Conservation (phyloP, 1,139 yeast genomes). For the Pneumocystis murina region DNA sequence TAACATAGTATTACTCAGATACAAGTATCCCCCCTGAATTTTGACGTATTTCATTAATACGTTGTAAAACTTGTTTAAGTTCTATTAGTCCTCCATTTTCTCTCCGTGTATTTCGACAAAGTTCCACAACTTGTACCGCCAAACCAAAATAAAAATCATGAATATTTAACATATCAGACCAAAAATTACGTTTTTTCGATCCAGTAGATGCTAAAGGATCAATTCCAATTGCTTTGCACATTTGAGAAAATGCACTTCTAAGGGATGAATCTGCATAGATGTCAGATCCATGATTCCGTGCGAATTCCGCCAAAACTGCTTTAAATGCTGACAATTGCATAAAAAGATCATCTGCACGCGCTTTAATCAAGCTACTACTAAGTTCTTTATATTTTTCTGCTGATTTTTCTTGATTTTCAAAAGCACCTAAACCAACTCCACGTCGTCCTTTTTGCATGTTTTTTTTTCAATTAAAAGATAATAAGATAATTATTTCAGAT, state of each 20-base stretch:
- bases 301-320: conserved; percentile 25
- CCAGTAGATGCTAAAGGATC: conserved; percentile 53
- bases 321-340: conserved; percentile 28
- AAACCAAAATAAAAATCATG: conserved; percentile 49
- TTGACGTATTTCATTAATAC: conserved; percentile 16
- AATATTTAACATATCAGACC: conserved; percentile 29
- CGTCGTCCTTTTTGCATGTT: conserved; percentile 6
- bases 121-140: conserved; percentile 57
- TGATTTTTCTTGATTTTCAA: conserved; percentile 23
- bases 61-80: conserved; percentile 39
- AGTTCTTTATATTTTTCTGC: conserved; percentile 25
- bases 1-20: neutral
- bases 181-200: conserved; percentile 20
- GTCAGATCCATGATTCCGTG: conserved; percentile 44
- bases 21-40: conserved; percentile 22
- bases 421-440: conserved; percentile 29
- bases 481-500: neutral
- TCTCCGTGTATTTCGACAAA: conserved; percentile 54
- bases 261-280: conserved; percentile 50
- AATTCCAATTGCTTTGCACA: conserved; percentile 68
- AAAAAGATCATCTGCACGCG: conserved; percentile 24
- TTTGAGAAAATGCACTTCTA: conserved; percentile 52
- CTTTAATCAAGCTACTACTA: conserved; percentile 21
- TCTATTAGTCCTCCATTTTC: conserved; percentile 70
- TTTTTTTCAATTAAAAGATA: neutral